Percentiles rank a stretch among this genome's conserved stretches.
Conservation (phyloP, 2,329 filamentous ascomycete species). For the Neonectria neomacrospora region DNA sequence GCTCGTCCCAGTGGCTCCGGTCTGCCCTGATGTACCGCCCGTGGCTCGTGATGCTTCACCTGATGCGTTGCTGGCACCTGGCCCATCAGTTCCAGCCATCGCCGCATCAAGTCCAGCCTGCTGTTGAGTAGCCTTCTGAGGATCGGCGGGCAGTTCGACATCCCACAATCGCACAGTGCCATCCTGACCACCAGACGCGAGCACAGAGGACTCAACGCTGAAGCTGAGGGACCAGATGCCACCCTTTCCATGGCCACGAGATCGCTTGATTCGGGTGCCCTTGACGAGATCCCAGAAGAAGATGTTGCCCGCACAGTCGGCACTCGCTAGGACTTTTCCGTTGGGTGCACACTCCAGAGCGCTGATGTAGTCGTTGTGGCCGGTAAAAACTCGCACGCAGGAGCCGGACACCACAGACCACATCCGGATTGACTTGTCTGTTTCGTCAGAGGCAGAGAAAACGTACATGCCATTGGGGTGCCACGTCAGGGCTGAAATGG, state of each 20-base stretch:
- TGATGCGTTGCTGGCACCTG: constrained; percentile 41
- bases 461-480: constrained; percentile 94
- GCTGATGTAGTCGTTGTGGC: constrained; percentile 88
- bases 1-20: constrained; percentile 43
- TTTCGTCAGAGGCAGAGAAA: constrained; percentile 89
- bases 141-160: constrained; percentile 76
- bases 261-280: constrained; percentile 87
- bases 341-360: constrained; percentile 86
- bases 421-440: constrained; percentile 93
- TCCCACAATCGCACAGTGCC: constrained; percentile 96
- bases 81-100: constrained; percentile 54
- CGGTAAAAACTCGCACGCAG: constrained; percentile 90
- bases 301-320: constrained; percentile 88
- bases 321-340: constrained; percentile 90
- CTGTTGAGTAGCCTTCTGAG: constrained; percentile 65
- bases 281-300: constrained; percentile 94
- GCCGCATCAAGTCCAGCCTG: constrained; percentile 57
- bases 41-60: constrained; percentile 46
- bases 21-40: constrained; percentile 42
- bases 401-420: constrained; percentile 92
- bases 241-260: constrained; percentile 91
- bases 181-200: constrained; percentile 91
- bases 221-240: constrained; percentile 95
- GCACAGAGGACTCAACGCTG: constrained; percentile 89
- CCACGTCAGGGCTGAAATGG: constrained; percentile 92